A percentile compares a stretch with the other conserved stretches of the same genome.
Conservation (phyloP, 2,329 filamentous ascomycete species). For the Claviceps digitariae region DNA sequence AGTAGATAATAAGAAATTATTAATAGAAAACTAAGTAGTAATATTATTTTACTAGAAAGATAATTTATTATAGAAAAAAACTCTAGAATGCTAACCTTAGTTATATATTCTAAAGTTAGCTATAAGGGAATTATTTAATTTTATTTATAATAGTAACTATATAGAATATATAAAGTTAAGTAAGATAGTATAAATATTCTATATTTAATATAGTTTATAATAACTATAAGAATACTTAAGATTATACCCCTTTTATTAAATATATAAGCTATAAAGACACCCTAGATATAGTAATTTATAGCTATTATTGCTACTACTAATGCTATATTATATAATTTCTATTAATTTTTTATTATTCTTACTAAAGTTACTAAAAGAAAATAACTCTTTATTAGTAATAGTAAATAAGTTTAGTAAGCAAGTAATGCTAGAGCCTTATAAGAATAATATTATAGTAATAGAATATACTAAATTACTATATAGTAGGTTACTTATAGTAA, state of each 20-base stretch:
- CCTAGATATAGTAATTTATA: not conserved
- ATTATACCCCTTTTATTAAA: not conserved
- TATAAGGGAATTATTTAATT: not conserved
- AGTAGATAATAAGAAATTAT: not conserved
- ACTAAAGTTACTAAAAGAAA: not conserved
- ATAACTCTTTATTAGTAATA: not conserved
- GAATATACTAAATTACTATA: not conserved
- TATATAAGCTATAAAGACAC: not conserved
- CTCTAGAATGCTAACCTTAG: too few species aligned
- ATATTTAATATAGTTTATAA: not conserved
- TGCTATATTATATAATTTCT: not conserved
- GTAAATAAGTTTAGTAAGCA: not conserved
- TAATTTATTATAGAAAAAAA: not conserved
- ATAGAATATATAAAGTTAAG: not conserved
- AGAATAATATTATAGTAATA: not conserved
- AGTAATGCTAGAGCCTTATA: not conserved
- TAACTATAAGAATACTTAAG: not conserved
- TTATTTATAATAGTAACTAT: not conserved
- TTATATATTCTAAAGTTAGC: not conserved
- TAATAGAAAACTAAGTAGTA: not conserved
- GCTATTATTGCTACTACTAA: not conserved
- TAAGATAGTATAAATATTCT: not conserved
- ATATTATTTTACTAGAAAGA: not conserved
- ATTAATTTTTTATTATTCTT: not conserved
- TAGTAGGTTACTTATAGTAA: not conserved